Evolutionary conservation across 805 yeast species (phyloP).

Genomic region (Yarrowia keelungensis): DNA sequence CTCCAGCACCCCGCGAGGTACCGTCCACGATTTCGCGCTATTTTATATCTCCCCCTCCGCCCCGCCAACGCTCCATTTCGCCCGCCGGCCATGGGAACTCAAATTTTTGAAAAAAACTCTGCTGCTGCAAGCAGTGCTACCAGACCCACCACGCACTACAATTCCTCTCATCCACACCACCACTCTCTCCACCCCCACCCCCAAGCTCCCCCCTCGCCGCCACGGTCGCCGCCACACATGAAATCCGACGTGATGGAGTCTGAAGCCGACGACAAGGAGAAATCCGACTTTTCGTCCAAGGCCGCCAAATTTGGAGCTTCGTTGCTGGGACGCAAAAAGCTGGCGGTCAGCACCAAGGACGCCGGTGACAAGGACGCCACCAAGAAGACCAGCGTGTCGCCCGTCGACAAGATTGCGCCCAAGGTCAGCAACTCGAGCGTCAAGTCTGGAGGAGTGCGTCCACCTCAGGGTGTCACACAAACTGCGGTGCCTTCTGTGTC

Average conservation of each 20-base stretch:
- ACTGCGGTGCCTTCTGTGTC: not conserved
- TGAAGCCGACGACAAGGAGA: conserved; percentile 23
- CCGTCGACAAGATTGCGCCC: conserved; percentile 20
- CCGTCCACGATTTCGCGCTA: not conserved
- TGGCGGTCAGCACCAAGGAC: conserved; percentile 1
- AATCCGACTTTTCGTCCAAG: conserved; percentile 36
- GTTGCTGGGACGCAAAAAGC: conserved; percentile 21
- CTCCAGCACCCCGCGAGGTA: too few species aligned
- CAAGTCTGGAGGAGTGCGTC: not conserved
- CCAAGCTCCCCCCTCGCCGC: conserved; percentile 34
- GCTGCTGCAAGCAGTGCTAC: conserved; percentile 24
- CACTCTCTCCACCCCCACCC: conserved; percentile 3
- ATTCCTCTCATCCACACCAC: conserved; percentile 22
- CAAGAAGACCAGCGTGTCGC: not conserved
- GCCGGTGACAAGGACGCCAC: not conserved
- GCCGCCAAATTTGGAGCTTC: conserved; percentile 31
- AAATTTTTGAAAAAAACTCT: conserved; percentile 27
- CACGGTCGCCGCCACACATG: conserved; percentile 38
- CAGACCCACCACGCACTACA: not conserved
- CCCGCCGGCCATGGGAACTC: conserved; percentile 14
- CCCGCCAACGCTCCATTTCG: not conserved
- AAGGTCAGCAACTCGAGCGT: conserved; percentile 5
- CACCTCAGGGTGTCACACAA: too few species aligned
- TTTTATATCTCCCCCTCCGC: not conserved
- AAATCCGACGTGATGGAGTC: conserved; percentile 25